Conservation (phyloP, 1,139 yeast genomes). For the Zygosaccharomyces pseudobailii region DNA sequence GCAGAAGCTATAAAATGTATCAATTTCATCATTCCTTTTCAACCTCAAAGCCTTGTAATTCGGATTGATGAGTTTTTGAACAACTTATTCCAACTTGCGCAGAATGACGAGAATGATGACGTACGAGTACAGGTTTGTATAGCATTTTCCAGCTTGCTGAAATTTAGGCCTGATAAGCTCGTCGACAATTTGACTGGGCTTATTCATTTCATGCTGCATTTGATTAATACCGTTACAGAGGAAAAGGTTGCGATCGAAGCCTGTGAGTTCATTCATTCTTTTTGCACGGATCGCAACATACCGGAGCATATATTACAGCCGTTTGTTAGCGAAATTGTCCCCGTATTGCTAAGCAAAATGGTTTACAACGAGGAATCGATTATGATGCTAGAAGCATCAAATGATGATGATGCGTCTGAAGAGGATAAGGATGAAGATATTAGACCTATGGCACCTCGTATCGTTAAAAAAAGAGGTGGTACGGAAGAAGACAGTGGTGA, state of each 20-base stretch:
- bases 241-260: conserved; percentile 86
- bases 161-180: conserved; percentile 75
- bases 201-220: conserved; percentile 75
- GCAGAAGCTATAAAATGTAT: conserved; percentile 67
- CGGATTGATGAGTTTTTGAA: conserved; percentile 62
- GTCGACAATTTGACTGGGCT: conserved; percentile 81
- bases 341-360: conserved; percentile 76
- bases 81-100: conserved; percentile 60
- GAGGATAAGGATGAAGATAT: conserved; percentile 88
- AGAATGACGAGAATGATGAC: conserved; percentile 48
- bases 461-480: conserved; percentile 47
- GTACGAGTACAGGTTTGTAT: conserved; percentile 75
- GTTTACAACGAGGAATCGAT: conserved; percentile 83
- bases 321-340: conserved; percentile 59
- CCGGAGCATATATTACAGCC: conserved; percentile 50
- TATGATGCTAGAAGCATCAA: conserved; percentile 57
- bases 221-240: conserved; percentile 52
- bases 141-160: conserved; percentile 69
- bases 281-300: conserved; percentile 58
- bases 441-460: conserved; percentile 69
- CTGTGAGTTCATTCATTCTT: conserved; percentile 79
- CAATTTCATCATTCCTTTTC: conserved; percentile 68
- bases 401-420: conserved; percentile 59
- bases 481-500: conserved; percentile 35
- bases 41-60: conserved; percentile 59